phyloP scores from a whole-genome alignment of 352 stramenopile species.

The Globisporangium spiculum region DNA sequence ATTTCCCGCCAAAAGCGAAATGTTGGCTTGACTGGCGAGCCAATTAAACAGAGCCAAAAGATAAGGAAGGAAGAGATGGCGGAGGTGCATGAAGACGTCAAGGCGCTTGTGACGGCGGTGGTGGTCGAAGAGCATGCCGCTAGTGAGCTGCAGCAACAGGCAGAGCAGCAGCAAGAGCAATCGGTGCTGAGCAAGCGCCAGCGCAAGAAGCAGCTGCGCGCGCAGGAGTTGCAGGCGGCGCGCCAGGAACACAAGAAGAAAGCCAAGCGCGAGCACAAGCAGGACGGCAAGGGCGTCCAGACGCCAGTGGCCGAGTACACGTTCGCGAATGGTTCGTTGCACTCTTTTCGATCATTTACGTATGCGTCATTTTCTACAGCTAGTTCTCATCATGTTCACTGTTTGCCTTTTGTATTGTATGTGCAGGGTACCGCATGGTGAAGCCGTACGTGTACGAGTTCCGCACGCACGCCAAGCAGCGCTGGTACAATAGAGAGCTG shows the following conservation, averaged over 20 bases:
- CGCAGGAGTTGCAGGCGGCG: slow-evolving; percentile 17
- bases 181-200: slow-evolving; percentile 33
- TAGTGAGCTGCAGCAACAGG: neutral
- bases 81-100: neutral
- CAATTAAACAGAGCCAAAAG: neutral
- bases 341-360: no score
- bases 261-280: slow-evolving; percentile 32
- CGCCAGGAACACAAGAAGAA: slow-evolving; percentile 18
- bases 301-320: slow-evolving; percentile 52
- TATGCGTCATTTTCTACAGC: neutral
- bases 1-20: neutral
- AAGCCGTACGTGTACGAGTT: slow-evolving; percentile 96
- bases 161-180: neutral
- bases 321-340: slow-evolving; percentile 44
- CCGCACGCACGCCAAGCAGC: slow-evolving; percentile 92
- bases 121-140: neutral
- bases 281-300: slow-evolving; percentile 26
- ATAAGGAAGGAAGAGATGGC: neutral
- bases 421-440: slow-evolving; percentile 78
- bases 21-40: neutral
- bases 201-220: slow-evolving; percentile 40
- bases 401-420: slow-evolving; percentile 5
- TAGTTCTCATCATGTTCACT: neutral
- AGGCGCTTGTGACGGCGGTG: neutral
- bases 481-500: slow-evolving; percentile 91